Evolutionary conservation across 805 yeast species (phyloP).

Genomic region (Yamadazyma ubonensis): DNA sequence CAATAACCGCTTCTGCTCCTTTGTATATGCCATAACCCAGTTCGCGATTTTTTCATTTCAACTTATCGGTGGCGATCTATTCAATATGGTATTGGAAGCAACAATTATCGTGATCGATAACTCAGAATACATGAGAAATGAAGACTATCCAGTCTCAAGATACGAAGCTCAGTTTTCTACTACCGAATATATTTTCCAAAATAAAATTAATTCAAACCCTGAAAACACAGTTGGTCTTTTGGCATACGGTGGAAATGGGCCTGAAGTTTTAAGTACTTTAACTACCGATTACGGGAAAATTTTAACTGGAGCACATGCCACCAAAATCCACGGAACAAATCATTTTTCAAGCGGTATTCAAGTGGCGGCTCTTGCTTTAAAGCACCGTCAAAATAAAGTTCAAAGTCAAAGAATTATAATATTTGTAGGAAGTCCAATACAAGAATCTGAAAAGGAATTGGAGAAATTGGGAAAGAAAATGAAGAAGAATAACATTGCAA

Average conservation of each 20-base stretch:
- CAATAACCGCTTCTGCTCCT: slow-evolving; percentile 36
- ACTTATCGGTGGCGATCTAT: slow-evolving; percentile 12
- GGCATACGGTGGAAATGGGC: slow-evolving; percentile 81
- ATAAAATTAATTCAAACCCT: slow-evolving; percentile 85
- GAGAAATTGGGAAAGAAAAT: slow-evolving; percentile 84
- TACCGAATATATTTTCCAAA: slow-evolving; percentile 79
- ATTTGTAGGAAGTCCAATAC: slow-evolving; percentile 85
- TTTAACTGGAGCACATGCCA: slow-evolving; percentile 78
- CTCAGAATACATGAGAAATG: slow-evolving; percentile 94
- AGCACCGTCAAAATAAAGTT: slow-evolving; percentile 92
- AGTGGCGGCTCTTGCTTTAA: slow-evolving; percentile 87
- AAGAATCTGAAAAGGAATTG: slow-evolving; percentile 65
- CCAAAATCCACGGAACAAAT: slow-evolving; percentile 61
- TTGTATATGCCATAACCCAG: slow-evolving; percentile 11
- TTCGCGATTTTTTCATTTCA: background rate
- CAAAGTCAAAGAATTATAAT: slow-evolving; percentile 88
- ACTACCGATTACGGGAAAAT: slow-evolving; percentile 86
- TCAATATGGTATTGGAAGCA: slow-evolving; percentile 86
- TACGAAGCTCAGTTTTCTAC: slow-evolving; percentile 92
- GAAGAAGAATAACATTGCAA: slow-evolving; percentile 89
- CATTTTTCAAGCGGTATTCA: slow-evolving; percentile 83
- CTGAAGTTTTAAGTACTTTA: slow-evolving; percentile 83
- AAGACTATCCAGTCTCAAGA: slow-evolving; percentile 85
- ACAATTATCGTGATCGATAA: slow-evolving; percentile 94
- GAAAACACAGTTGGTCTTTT: slow-evolving; percentile 91